These are phyloP conservation scores for Chaetomiaceae sp. DNA, from an alignment of 2,329 filamentous ascomycete genomes.

Conservation along the genomic window DNA sequence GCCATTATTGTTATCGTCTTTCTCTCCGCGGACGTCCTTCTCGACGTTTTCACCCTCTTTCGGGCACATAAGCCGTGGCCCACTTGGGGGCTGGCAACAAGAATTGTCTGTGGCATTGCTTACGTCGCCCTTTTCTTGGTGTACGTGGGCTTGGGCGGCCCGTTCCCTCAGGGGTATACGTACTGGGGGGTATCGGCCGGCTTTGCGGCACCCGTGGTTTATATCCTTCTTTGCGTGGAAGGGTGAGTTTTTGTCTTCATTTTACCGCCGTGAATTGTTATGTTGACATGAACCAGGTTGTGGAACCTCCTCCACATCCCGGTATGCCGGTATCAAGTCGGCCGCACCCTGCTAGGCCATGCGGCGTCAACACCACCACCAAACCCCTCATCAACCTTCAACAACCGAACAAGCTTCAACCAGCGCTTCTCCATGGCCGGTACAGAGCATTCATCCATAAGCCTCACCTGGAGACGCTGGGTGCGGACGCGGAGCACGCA, in stretches of 20 bases:
- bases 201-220: slow-evolving; percentile 32
- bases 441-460: slow-evolving; percentile 16
- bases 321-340: slow-evolving; percentile 15
- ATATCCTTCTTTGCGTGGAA: slow-evolving; percentile 36
- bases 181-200: slow-evolving; percentile 35
- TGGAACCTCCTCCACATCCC: slow-evolving; percentile 23
- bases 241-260: slow-evolving; percentile 25
- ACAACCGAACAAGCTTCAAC: slow-evolving; percentile 15
- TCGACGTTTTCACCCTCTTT: slow-evolving; percentile 36
- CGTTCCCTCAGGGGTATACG: slow-evolving; percentile 35
- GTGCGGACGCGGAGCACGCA: slow-evolving; percentile 13
- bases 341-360: neutral
- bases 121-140: slow-evolving; percentile 36
- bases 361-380: neutral
- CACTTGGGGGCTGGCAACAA: slow-evolving; percentile 32
- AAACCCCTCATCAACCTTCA: neutral
- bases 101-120: slow-evolving; percentile 31
- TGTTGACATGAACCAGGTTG: slow-evolving; percentile 8
- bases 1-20: slow-evolving; percentile 32
- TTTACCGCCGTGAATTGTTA: too few species aligned
- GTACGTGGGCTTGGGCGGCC: slow-evolving; percentile 34
- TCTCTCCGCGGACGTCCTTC: slow-evolving; percentile 33
- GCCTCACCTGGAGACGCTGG: slow-evolving; percentile 18
- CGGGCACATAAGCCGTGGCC: slow-evolving; percentile 32
- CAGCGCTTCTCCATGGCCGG: slow-evolving; percentile 13